A percentile compares a stretch with the other conserved stretches of the same genome.
phyloP scores from a whole-genome alignment of 108 stramenopile genomes.

The Thalassiosira profunda region DNA sequence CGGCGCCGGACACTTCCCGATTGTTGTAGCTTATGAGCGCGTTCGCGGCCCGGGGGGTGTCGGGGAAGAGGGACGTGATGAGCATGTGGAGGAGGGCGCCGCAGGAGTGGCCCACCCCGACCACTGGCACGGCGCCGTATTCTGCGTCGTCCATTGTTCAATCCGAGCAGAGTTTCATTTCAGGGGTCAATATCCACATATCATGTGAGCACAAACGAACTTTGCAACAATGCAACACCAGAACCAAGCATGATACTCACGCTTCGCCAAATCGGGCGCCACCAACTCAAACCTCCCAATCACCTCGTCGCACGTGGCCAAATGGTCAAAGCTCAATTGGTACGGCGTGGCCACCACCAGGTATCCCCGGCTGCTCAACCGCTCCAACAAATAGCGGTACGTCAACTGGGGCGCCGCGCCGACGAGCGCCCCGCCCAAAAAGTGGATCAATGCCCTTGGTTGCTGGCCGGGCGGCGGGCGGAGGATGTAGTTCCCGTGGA shows the following conservation, averaged over 20 bases:
- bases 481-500: conserved; percentile 86
- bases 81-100: conserved; percentile 92
- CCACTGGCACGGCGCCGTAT: conserved; percentile 93
- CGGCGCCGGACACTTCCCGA: conserved; percentile 85
- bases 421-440: conserved; percentile 92
- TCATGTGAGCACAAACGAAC: neutral
- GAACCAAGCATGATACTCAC: conserved; percentile 13
- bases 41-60: conserved; percentile 93
- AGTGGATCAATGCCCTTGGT: conserved; percentile 77
- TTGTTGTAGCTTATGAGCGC: conserved; percentile 94
- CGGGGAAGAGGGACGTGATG: conserved; percentile 91
- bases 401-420: conserved; percentile 92
- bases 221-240: neutral
- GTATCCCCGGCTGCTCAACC: conserved; percentile 83
- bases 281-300: conserved; percentile 84
- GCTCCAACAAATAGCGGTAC: conserved; percentile 87
- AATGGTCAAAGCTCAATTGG: conserved; percentile 92
- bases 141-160: no score
- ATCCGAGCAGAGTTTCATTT: no score
- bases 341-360: conserved; percentile 95
- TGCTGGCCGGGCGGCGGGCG: conserved; percentile 38
- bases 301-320: conserved; percentile 86
- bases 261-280: conserved; percentile 66
- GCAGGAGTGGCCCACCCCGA: conserved; percentile 93
- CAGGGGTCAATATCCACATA: no score